Percentiles rank a stretch among this genome's conserved stretches.
Conservation (phyloP, 495 filamentous ascomycete genomes). For the Xylaria flabelliformis region DNA sequence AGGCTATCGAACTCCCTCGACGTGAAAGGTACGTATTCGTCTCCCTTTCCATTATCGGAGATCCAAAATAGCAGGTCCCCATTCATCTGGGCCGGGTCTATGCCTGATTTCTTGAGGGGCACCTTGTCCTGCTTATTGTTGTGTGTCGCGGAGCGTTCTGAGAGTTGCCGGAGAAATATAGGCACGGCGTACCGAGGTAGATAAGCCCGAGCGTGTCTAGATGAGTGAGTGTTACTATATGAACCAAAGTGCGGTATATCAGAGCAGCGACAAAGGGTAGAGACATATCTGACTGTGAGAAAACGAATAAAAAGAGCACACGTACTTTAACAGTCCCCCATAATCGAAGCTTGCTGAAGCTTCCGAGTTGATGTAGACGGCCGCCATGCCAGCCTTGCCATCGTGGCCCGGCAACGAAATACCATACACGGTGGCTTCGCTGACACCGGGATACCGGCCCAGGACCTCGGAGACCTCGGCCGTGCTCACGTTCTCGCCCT, state of each 20-base stretch:
- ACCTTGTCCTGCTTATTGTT: conserved; percentile 89
- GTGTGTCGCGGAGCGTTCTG: conserved; percentile 68
- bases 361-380: conserved; percentile 55
- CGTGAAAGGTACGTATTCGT: conserved; percentile 63
- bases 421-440: conserved; percentile 82
- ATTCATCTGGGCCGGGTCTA: conserved; percentile 66
- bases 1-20: conserved; percentile 64
- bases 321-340: conserved; percentile 56
- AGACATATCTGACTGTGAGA: background rate
- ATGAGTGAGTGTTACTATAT: background rate
- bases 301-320: background rate
- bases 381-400: conserved; percentile 74
- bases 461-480: conserved; percentile 76
- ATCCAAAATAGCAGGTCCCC: conserved; percentile 65
- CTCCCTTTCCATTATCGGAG: conserved; percentile 51
- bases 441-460: conserved; percentile 67
- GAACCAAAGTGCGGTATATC: background rate
- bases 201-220: conserved; percentile 57
- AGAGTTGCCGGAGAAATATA: conserved; percentile 71
- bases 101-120: conserved; percentile 71
- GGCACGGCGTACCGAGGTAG: conserved; percentile 81
- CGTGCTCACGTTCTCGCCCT: conserved; percentile 82
- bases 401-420: conserved; percentile 74
- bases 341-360: conserved; percentile 58
- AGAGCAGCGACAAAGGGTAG: too few species aligned